phyloP scores from a whole-genome alignment of 345 rosid genomes.

The Clausena lansium region DNA sequence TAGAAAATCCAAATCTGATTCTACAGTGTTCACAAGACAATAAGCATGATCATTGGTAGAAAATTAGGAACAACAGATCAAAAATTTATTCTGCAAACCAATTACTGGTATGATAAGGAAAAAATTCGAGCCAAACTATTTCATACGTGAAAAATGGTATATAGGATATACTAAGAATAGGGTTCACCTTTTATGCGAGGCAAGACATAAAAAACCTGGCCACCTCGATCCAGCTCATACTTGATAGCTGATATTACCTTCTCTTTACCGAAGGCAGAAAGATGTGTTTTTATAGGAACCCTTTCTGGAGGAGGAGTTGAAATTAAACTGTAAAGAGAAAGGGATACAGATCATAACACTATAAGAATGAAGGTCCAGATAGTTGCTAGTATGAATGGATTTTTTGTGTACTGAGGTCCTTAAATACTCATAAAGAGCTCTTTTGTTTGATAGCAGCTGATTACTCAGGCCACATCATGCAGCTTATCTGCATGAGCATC shows the following conservation, averaged over 20 bases:
- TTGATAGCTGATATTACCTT: constrained; percentile 68
- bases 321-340: constrained; percentile 61
- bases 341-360: constrained; percentile 4
- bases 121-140: not conserved
- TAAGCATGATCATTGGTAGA: not conserved
- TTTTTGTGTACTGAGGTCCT: not conserved
- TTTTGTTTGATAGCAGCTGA: constrained; percentile 1
- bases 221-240: constrained; percentile 80
- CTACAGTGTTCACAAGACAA: not conserved
- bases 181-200: constrained; percentile 88
- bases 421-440: not conserved
- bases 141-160: not conserved
- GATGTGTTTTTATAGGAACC: constrained; percentile 91
- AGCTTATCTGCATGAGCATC: not conserved
- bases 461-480: constrained; percentile 1
- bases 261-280: constrained; percentile 61
- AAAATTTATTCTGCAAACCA: not conserved
- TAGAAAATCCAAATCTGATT: not conserved
- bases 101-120: not conserved
- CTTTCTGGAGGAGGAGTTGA: constrained; percentile 98
- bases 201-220: constrained; percentile 93
- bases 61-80: not conserved
- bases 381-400: not conserved
- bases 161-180: constrained; percentile 1
- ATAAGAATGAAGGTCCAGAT: not conserved